phyloP scores from a whole-genome alignment of 2,329 filamentous ascomycete genomes.

The Penicillium capsulatum region DNA sequence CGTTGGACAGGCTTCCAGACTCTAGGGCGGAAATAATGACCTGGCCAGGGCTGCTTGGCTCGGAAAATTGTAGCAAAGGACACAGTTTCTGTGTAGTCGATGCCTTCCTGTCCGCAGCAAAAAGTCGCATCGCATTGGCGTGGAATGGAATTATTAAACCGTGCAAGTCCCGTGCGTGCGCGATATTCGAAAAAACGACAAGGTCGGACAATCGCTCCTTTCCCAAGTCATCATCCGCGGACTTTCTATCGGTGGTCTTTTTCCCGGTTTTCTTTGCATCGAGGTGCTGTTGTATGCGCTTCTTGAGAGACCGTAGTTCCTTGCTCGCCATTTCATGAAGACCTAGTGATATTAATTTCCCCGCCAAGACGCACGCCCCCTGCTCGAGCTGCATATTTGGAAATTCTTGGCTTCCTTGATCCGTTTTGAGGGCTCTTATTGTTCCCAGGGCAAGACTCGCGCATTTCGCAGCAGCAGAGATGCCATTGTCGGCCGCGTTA shows the following conservation, averaged over 20 bases:
- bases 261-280: constrained; percentile 19
- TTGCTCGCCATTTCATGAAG: constrained; percentile 40
- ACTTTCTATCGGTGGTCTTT: constrained; percentile 14
- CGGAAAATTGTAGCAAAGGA: constrained; percentile 31
- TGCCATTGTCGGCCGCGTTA: constrained; percentile 22
- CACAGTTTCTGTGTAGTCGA: constrained; percentile 31
- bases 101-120: constrained; percentile 33
- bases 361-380: constrained; percentile 41
- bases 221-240: constrained; percentile 23
- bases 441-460: constrained; percentile 39
- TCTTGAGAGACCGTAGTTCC: constrained; percentile 40
- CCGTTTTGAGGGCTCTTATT: constrained; percentile 34
- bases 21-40: constrained; percentile 39
- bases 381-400: constrained; percentile 42
- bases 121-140: constrained; percentile 38
- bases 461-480: constrained; percentile 38
- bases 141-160: constrained; percentile 40
- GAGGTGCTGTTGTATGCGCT: constrained; percentile 33
- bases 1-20: constrained; percentile 31
- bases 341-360: constrained; percentile 40
- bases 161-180: constrained; percentile 25
- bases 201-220: constrained; percentile 39
- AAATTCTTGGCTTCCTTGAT: constrained; percentile 21
- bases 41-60: constrained; percentile 37
- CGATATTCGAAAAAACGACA: constrained; percentile 32